Conservation (phyloP, 805 yeast species). For the Cyberlindnera nakhonratchasimensis region DNA sequence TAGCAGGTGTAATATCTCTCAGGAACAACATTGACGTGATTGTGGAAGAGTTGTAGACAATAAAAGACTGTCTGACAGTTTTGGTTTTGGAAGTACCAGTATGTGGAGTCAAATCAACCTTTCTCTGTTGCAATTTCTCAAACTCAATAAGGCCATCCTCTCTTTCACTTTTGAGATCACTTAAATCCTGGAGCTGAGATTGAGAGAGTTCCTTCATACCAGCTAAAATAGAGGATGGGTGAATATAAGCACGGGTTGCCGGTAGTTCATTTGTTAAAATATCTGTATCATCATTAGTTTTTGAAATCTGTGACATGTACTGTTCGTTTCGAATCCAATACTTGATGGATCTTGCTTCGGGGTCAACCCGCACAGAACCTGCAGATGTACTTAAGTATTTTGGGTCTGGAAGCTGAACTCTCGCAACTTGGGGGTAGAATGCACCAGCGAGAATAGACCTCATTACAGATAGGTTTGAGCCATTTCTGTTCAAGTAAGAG, state of each 20-base stretch:
- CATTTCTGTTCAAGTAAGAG: constrained; percentile 48
- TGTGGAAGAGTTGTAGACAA: constrained; percentile 58
- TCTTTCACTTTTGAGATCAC: constrained; percentile 29
- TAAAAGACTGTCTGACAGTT: constrained; percentile 50
- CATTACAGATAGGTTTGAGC: constrained; percentile 46
- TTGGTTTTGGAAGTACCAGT: constrained; percentile 23
- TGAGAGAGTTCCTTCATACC: constrained; percentile 33
- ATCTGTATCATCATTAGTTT: constrained; percentile 10
- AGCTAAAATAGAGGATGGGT: constrained; percentile 81
- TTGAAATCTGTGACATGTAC: constrained; percentile 29
- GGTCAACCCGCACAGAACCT: constrained; percentile 85
- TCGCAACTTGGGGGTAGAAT: constrained; percentile 76
- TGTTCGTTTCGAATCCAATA: constrained; percentile 70
- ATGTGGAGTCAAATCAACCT: constrained; percentile 41
- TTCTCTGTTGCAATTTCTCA: constrained; percentile 26
- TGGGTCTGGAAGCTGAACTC: constrained; percentile 79
- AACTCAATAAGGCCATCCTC: constrained; percentile 42
- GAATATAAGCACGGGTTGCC: constrained; percentile 72
- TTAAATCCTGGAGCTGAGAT: constrained; percentile 23
- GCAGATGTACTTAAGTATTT: constrained; percentile 63
- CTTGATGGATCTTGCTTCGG: constrained; percentile 70
- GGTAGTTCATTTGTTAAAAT: constrained; percentile 38
- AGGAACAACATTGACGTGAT: constrained; percentile 66
- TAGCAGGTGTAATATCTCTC: constrained; percentile 76
- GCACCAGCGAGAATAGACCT: constrained; percentile 75